Conservation (phyloP, 139 green algal genomes). For the Prasinococcaceae sp. region DNA sequence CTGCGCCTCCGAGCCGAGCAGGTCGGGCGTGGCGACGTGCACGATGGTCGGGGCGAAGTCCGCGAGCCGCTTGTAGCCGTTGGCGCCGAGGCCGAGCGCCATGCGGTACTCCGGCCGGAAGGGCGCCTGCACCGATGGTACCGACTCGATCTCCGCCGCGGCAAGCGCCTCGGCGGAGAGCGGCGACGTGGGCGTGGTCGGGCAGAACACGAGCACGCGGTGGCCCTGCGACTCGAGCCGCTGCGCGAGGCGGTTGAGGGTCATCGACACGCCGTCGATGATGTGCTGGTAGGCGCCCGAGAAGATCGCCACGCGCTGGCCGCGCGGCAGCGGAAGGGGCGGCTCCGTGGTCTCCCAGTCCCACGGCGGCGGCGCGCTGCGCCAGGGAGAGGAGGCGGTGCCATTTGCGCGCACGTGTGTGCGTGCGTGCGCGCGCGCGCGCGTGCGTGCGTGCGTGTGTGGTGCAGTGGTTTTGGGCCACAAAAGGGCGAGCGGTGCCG, state of each 20-base stretch:
- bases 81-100: neutral
- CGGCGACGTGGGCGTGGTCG: neutral
- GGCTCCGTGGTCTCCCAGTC: too few species aligned
- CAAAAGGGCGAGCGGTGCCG: too few species aligned
- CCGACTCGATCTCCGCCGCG: too few species aligned
- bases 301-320: slow-evolving; percentile 2
- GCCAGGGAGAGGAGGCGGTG: too few species aligned
- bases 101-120: slow-evolving; percentile 6
- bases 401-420: too few species aligned
- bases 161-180: too few species aligned
- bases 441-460: too few species aligned
- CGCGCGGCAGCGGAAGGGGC: too few species aligned
- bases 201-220: slow-evolving; percentile 1
- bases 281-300: slow-evolving; percentile 11
- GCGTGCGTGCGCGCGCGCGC: too few species aligned
- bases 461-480: too few species aligned
- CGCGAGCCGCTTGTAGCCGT: neutral
- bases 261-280: slow-evolving; percentile 11
- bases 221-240: slow-evolving; percentile 2
- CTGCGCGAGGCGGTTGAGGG: neutral
- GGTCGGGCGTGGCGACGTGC: slow-evolving; percentile 10
- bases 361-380: too few species aligned
- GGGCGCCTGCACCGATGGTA: slow-evolving; percentile 4
- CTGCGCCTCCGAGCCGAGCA: slow-evolving; percentile 8
- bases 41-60: slow-evolving; percentile 4